Base-by-base conservation (phyloP, 2,329 filamentous ascomycete genomes). In the Arthrinium phaeospermum region DNA sequence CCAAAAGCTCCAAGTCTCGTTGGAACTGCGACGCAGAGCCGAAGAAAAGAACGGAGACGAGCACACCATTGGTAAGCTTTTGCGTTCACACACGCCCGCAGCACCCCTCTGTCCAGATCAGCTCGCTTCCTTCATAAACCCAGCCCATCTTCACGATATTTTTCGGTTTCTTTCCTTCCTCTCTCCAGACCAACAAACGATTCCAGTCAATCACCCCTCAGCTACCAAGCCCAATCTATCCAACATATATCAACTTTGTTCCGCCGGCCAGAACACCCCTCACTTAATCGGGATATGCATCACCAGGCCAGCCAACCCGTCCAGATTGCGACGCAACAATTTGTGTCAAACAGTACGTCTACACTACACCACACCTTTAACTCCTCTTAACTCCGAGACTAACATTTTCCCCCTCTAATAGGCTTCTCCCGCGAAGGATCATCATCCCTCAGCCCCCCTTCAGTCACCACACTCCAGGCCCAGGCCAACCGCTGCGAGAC, bases 61-160 rank as follows among this genome's bases (percentile, higher is more conserved):
- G 57, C 57, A 64, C 57, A 64, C 57, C 57, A 64, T 64, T 64
- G 57, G 57, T 64, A 64, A 64, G 57, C 57, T 64, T 64, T 64
- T 64, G 57, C 57, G 30, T 19, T 64, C 57, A 37, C 34, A n/a
- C 57, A 64, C 57, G 4, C 19, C 27, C 14, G 10, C 8, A 19
- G n/a, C 51, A 30, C 14, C 30, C 53, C 30, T 30, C 27, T 37
- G 30, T 2, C 3, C 51, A 37, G 14, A 16, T 16, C 27, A 34
- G 19, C 22, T 37, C 53, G 16, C 22, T 61, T 61, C 57, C 30
- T 64, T 64, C 57, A 64, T 41, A 64, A 64, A 37, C 10, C 57
- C 57, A 4, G 16, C 30, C 57, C 34, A 41, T 64, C n/a, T 30
- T 69, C 67, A 46, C 67, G 27, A 34, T 49, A 45, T 49, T 69